Conservation (phyloP, 768 basidiomycete species). For the Mycena filopes region DNA sequence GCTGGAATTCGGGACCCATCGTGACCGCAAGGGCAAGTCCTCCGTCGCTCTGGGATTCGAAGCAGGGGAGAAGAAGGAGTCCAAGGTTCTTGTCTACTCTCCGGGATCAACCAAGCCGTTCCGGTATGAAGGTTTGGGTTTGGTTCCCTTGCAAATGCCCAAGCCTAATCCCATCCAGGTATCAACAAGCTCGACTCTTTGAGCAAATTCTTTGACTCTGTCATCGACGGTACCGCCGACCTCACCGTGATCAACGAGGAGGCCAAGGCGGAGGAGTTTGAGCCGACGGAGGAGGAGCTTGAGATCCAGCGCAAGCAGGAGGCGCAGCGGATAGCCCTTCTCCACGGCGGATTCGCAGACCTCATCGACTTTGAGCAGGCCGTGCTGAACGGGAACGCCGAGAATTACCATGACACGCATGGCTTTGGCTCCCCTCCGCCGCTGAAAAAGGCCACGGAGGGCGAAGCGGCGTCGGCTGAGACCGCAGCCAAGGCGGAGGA, state of each 20-base stretch:
- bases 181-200: constrained; percentile 79
- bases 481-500: constrained; percentile 7
- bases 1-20: constrained; percentile 70
- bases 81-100: constrained; percentile 80
- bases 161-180: constrained; percentile 52
- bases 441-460: constrained; percentile 39
- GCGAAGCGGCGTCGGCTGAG: background rate
- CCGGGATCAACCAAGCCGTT: constrained; percentile 64
- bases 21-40: constrained; percentile 72
- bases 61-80: constrained; percentile 60
- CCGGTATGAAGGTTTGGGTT: constrained; percentile 71
- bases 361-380: constrained; percentile 65
- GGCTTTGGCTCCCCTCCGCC: constrained; percentile 48
- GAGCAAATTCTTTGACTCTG: constrained; percentile 75
- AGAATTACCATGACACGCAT: constrained; percentile 54
- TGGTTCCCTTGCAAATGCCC: background rate
- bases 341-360: constrained; percentile 61
- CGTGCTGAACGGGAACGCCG: constrained; percentile 51
- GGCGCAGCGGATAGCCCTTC: constrained; percentile 61
- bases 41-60: constrained; percentile 69
- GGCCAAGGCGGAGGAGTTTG: constrained; percentile 53
- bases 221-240: constrained; percentile 75
- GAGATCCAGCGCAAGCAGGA: constrained; percentile 63
- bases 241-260: constrained; percentile 55
- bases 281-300: constrained; percentile 51